Evolutionary conservation across 2,329 filamentous ascomycete species (phyloP), one percentile per base, ranked within the genome.

Genomic region (Aspergillus sp.): DNA sequence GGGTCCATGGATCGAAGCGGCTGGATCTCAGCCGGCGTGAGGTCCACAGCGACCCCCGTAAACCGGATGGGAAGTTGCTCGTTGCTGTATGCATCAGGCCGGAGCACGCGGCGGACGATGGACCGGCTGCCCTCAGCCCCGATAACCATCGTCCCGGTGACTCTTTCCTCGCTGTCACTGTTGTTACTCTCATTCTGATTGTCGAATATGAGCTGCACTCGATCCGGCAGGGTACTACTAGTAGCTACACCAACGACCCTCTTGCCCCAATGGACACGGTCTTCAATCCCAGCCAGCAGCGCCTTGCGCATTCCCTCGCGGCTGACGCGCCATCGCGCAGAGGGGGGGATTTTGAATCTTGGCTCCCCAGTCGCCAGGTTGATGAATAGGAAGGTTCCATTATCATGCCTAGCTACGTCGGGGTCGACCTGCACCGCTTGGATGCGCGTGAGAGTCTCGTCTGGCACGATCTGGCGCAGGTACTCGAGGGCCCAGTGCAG

Each of bases 1-100:
- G 85, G 73, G 62, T 75, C 83, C 40, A 82, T 77, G 0, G 83
- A 81, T 0, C 82, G 86, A 65, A 84, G 78, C 57, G 84, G 83
- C 44, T 80, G 73, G 65, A 84, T 83, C 68, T 85, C 81, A 0
- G 77, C 84, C 3, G 77, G 77, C 46, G 83, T 84, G 17, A 78
- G 77, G 24, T 66, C 62, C 0, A 69, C 64, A 1, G 65, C 65
- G 9, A 68, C 66, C 2, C 67, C 67, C 0, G 64, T 68, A 27
- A 69, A 69, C 6, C 65, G 62, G 40, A 69, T 62, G 0, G 57
- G 60, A 2, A 69, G 59, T 4, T 57, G 60, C 17, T 40, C 12
- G 47, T 68, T 69, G 24, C 51, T 52, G 52, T 62, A 68, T 1
- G 61, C 52, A 41, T 66, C 65, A 0, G 67, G 67, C 14, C 67